A percentile compares a stretch with the other conserved stretches of the same genome.
Evolutionary conservation across 768 basidiomycete species (phyloP).

Genomic region (Calvatia gigantea): DNA sequence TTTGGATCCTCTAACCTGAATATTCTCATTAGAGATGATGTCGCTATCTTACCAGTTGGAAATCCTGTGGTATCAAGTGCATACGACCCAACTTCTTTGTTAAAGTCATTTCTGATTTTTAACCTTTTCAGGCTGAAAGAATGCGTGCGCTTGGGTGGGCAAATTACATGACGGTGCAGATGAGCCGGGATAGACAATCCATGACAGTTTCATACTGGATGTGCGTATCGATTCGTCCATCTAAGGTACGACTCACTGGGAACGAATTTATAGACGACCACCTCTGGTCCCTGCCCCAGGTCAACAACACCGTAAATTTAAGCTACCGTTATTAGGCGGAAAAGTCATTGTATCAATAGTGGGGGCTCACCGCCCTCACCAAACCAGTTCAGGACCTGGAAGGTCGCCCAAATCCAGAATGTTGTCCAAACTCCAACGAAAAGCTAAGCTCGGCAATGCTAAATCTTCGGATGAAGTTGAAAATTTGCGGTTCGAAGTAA

Average conservation of each 20-base stretch:
- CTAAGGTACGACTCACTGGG: neutral
- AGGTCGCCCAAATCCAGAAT: constrained; percentile 52
- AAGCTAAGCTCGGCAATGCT: constrained; percentile 51
- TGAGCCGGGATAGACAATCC: constrained; percentile 64
- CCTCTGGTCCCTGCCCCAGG: constrained; percentile 24
- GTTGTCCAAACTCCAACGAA: constrained; percentile 60
- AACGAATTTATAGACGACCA: constrained; percentile 22
- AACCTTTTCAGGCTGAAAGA: constrained; percentile 54
- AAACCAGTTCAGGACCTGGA: constrained; percentile 40
- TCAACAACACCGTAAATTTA: constrained; percentile 29
- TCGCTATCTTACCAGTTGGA: constrained; percentile 91
- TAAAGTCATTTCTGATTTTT: constrained; percentile 14
- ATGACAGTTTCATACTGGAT: constrained; percentile 86
- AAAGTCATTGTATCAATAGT: constrained; percentile 69
- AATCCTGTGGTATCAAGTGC: constrained; percentile 75
- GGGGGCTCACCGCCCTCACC: constrained; percentile 39
- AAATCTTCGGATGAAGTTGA: constrained; percentile 76
- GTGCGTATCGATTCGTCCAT: constrained; percentile 41
- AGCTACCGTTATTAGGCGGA: constrained; percentile 64
- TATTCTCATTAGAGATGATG: constrained; percentile 66
- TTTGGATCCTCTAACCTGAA: constrained; percentile 3
- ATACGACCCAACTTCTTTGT: constrained; percentile 5
- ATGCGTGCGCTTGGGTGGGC: constrained; percentile 88
- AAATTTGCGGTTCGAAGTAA: constrained; percentile 60
- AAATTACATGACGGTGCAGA: constrained; percentile 66